Evolutionary conservation across 805 yeast species (phyloP).

Genomic region (Blastobotrys terrestris): DNA sequence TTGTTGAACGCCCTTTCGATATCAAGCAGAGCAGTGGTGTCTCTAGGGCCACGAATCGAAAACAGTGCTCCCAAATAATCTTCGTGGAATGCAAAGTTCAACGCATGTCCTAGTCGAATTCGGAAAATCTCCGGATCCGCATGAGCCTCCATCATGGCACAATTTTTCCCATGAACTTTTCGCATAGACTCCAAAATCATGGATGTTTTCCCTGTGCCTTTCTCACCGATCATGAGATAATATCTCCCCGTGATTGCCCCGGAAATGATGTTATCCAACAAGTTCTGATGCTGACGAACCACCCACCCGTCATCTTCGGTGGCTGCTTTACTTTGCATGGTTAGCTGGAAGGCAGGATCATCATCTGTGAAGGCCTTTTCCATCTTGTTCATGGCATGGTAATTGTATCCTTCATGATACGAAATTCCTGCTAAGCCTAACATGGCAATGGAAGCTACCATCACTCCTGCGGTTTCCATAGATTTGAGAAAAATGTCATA

Average conservation of each 20-base stretch:
- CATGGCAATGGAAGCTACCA: slow-evolving; percentile 60
- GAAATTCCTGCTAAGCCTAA: slow-evolving; percentile 66
- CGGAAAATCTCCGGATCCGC: slow-evolving; percentile 81
- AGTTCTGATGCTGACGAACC: slow-evolving; percentile 57
- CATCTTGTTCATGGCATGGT: slow-evolving; percentile 59
- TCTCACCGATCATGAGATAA: slow-evolving; percentile 70
- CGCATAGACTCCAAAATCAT: slow-evolving; percentile 66
- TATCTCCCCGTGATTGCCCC: slow-evolving; percentile 67
- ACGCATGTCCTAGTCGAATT: slow-evolving; percentile 66
- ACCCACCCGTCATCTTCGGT: slow-evolving; percentile 50
- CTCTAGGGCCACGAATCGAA: slow-evolving; percentile 78
- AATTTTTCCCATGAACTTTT: slow-evolving; percentile 54
- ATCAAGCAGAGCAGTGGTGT: slow-evolving; percentile 73
- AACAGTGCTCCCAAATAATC: slow-evolving; percentile 80
- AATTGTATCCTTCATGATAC: slow-evolving; percentile 57
- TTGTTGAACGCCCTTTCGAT: slow-evolving; percentile 77
- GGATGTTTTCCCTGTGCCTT: slow-evolving; percentile 82
- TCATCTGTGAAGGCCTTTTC: slow-evolving; percentile 59
- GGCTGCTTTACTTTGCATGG: slow-evolving; percentile 38
- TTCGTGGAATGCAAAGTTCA: slow-evolving; percentile 67
- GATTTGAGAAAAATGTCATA: slow-evolving; percentile 14
- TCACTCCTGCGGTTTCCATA: slow-evolving; percentile 62
- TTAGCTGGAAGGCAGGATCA: slow-evolving; percentile 56
- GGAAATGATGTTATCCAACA: slow-evolving; percentile 56
- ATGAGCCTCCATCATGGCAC: slow-evolving; percentile 73